A percentile compares a stretch with the other conserved stretches of the same genome.
Evolutionary conservation across 108 stramenopile genomes (phyloP).

Genomic region (Asterionellopsis glacialis): DNA sequence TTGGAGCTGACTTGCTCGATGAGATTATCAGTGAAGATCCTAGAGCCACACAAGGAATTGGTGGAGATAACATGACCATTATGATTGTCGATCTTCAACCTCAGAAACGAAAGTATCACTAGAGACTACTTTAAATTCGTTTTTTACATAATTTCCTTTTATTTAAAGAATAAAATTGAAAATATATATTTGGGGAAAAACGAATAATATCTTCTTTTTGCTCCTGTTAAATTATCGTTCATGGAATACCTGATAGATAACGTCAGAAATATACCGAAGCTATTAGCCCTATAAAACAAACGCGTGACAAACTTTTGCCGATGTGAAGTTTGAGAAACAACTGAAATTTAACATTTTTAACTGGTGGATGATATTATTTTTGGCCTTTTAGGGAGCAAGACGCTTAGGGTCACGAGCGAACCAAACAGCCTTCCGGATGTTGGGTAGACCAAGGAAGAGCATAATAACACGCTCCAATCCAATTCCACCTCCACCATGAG

Average conservation of each 20-base stretch:
- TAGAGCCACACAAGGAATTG: slow-evolving; percentile 85
- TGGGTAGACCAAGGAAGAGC: slow-evolving; percentile 95
- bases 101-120: slow-evolving; percentile 26
- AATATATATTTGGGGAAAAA: too few relatives aligned
- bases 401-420: slow-evolving; percentile 98
- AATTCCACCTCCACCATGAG: slow-evolving; percentile 98
- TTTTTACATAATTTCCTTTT: background rate
- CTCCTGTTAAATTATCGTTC: too few relatives aligned
- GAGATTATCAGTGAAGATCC: slow-evolving; percentile 82
- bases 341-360: background rate
- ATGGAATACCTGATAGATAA: too few relatives aligned
- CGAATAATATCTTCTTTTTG: too few relatives aligned
- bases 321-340: too few relatives aligned
- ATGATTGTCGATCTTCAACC: slow-evolving; percentile 85
- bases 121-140: background rate
- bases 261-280: too few relatives aligned
- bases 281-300: too few relatives aligned
- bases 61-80: slow-evolving; percentile 92
- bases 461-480: slow-evolving; percentile 99
- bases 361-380: background rate
- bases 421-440: slow-evolving; percentile 96
- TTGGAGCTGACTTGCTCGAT: slow-evolving; percentile 80
- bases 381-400: slow-evolving; percentile 75
- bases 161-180: too few relatives aligned
- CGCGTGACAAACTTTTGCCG: too few relatives aligned